These are phyloP conservation scores for Stemphylium vesicarium DNA, from an alignment of 2,329 filamentous ascomycete genomes.

Conservation along the genomic window DNA sequence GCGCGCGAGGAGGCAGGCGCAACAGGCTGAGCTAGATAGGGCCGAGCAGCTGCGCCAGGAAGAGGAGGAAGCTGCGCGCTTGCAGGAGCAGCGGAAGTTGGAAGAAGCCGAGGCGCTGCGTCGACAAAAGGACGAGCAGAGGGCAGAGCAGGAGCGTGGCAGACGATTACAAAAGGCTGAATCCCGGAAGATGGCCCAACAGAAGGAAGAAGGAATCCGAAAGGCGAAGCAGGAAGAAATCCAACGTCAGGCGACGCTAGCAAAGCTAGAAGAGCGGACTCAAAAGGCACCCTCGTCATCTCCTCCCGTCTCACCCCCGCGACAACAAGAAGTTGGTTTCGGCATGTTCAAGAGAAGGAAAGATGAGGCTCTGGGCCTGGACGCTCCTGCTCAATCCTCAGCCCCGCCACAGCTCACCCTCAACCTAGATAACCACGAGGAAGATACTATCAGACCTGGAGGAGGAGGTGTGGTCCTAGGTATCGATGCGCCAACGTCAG, in stretches of 20 bases:
- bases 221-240: conserved; percentile 27
- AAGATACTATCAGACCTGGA: conserved; percentile 50
- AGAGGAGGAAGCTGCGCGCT: conserved; percentile 39
- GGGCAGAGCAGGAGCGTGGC: conserved; percentile 40
- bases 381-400: conserved; percentile 22
- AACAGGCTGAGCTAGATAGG: conserved; percentile 38
- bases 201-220: conserved; percentile 40
- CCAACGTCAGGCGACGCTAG: conserved; percentile 32
- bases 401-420: conserved; percentile 34
- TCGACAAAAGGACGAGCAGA: conserved; percentile 39
- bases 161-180: conserved; percentile 42
- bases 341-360: conserved; percentile 45
- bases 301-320: conserved; percentile 38
- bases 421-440: conserved; percentile 24
- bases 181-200: conserved; percentile 30
- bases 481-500: conserved; percentile 79
- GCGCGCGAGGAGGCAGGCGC: conserved; percentile 36
- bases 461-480: conserved; percentile 59
- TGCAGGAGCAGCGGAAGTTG: conserved; percentile 32
- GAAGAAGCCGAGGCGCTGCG: conserved; percentile 38
- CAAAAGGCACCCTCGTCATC: conserved; percentile 28
- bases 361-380: conserved; percentile 35
- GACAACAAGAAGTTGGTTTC: conserved; percentile 38
- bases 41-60: conserved; percentile 34
- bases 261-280: conserved; percentile 31